Conservation (phyloP, 2,329 filamentous ascomycete species). For the Aspergillus quadricinctus region DNA sequence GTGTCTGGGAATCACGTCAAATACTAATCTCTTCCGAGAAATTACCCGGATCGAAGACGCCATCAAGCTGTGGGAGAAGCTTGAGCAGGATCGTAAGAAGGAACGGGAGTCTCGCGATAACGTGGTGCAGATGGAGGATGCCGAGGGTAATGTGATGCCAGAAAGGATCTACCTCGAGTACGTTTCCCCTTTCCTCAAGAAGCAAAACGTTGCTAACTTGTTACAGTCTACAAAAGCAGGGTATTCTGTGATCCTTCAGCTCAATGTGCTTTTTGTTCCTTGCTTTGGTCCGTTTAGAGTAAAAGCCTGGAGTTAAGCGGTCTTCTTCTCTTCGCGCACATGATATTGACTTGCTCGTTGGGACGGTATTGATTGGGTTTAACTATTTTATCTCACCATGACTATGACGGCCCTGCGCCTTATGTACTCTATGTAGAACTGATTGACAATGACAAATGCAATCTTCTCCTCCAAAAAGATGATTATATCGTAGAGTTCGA, state of each 20-base stretch:
- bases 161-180: slow-evolving; percentile 93
- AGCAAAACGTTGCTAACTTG: slow-evolving; percentile 18
- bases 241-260: slow-evolving; percentile 60
- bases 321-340: slow-evolving; percentile 9
- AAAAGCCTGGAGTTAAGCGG: slow-evolving; percentile 32
- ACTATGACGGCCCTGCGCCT: neutral
- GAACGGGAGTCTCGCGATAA: slow-evolving; percentile 72
- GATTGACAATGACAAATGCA: neutral
- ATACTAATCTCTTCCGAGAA: slow-evolving; percentile 85
- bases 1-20: slow-evolving; percentile 81
- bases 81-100: slow-evolving; percentile 78
- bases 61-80: slow-evolving; percentile 84
- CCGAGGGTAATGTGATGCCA: slow-evolving; percentile 96
- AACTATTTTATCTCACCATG: neutral
- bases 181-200: slow-evolving; percentile 14
- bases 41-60: slow-evolving; percentile 92
- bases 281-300: slow-evolving; percentile 8
- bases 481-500: neutral
- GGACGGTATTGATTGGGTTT: neutral
- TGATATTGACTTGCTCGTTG: slow-evolving; percentile 4
- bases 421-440: neutral
- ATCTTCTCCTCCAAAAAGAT: neutral
- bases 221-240: slow-evolving; percentile 72
- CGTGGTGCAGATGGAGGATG: slow-evolving; percentile 97
- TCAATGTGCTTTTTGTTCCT: neutral